These are phyloP conservation scores for Carex kokanica DNA, from an alignment of 176 grass and related monocot species.

Conservation along the genomic window DNA sequence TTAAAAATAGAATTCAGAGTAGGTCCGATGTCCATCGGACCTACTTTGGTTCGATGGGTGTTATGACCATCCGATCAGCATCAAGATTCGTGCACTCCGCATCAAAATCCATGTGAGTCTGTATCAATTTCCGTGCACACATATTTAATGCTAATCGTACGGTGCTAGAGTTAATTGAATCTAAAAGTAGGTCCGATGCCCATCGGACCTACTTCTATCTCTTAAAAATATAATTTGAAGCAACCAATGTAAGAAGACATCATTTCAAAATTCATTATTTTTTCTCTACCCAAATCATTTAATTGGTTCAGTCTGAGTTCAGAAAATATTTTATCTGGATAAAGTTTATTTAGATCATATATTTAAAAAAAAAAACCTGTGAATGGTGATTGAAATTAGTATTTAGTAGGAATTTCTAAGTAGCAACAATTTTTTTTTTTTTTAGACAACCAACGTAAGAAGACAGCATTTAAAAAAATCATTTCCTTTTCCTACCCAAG, in stretches of 20 bases:
- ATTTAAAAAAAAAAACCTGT: background rate
- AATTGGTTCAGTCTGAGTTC: background rate
- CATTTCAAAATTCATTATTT: background rate
- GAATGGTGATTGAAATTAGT: too few relatives aligned
- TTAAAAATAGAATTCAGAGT: background rate
- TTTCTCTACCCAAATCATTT: background rate
- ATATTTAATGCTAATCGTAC: too few relatives aligned
- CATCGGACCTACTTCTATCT: too few relatives aligned
- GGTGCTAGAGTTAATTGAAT: too few relatives aligned
- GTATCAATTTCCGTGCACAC: too few relatives aligned
- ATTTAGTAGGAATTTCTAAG: background rate
- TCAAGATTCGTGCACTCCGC: too few relatives aligned
- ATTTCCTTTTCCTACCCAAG: background rate
- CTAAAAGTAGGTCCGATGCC: too few relatives aligned
- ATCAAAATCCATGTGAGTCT: too few relatives aligned
- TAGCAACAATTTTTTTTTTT: background rate
- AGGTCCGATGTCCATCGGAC: too few relatives aligned
- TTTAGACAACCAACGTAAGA: background rate
- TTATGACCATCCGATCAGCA: too few relatives aligned
- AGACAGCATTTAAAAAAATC: too few relatives aligned
- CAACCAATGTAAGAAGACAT: background rate
- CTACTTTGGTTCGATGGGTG: too few relatives aligned
- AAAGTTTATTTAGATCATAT: background rate
- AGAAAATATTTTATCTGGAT: background rate
- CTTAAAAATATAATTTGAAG: background rate